phyloP scores from a whole-genome alignment of 495 filamentous ascomycete species.

The Xeromyces bisporus region DNA sequence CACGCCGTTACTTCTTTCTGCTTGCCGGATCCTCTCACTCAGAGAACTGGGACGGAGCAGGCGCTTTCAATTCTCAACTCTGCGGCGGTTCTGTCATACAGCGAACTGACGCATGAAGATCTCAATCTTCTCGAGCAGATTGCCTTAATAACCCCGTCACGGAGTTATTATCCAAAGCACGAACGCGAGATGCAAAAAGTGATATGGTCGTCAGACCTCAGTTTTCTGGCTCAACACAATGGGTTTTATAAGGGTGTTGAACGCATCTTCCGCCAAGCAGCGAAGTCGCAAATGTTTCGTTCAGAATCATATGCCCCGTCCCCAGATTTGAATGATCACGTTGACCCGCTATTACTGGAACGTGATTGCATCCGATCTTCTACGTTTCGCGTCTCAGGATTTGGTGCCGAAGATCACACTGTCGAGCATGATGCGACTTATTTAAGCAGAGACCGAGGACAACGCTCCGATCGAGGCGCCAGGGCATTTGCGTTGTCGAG shows the following conservation, averaged over 20 bases:
- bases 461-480: too few species aligned
- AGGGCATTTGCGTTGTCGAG: too few species aligned
- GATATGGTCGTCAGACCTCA: conserved; percentile 25
- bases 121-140: conserved; percentile 24
- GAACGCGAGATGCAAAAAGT: conserved; percentile 32
- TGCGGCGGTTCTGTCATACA: conserved; percentile 35
- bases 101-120: conserved; percentile 21
- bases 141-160: conserved; percentile 31
- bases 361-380: conserved; percentile 32
- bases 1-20: conserved; percentile 46
- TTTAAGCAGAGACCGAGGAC: too few species aligned
- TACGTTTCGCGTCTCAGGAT: conserved; percentile 29
- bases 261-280: conserved; percentile 26
- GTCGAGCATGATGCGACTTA: too few species aligned
- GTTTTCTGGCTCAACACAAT: conserved; percentile 33
- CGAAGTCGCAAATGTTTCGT: conserved; percentile 7
- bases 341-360: conserved; percentile 12
- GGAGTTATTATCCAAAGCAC: conserved; percentile 39
- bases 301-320: neutral
- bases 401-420: conserved; percentile 37
- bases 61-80: conserved; percentile 30
- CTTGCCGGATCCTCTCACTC: conserved; percentile 39
- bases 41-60: conserved; percentile 45
- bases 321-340: conserved; percentile 1
- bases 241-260: conserved; percentile 23